Evolutionary conservation across 2,329 filamentous ascomycete species (phyloP).

Genomic region (Phialophora chinensis): DNA sequence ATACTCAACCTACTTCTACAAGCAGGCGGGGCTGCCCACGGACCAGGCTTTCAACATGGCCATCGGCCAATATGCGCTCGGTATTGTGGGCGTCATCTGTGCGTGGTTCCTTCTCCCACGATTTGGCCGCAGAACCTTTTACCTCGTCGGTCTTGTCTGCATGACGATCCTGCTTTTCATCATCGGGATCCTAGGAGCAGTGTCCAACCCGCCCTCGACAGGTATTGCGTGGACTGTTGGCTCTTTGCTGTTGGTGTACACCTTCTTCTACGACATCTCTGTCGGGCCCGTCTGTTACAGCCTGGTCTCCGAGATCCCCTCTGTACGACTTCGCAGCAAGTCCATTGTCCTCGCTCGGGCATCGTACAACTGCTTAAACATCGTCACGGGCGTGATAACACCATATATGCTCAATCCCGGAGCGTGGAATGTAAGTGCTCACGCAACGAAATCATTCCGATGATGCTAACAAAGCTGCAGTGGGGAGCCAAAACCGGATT

Average conservation of each 20-base stretch:
- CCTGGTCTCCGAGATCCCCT: conserved; percentile 59
- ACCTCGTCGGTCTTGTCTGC: conserved; percentile 43
- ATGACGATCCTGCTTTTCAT: conserved; percentile 41
- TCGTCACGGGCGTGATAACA: conserved; percentile 41
- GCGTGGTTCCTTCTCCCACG: conserved; percentile 54
- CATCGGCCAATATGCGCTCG: conserved; percentile 68
- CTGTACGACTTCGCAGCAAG: conserved; percentile 60
- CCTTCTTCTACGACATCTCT: conserved; percentile 60
- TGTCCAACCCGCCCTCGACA: conserved; percentile 38
- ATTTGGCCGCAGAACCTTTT: conserved; percentile 49
- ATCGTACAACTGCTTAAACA: conserved; percentile 53
- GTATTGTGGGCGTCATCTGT: conserved; percentile 56
- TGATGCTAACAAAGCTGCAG: conserved; percentile 44
- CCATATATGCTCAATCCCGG: conserved; percentile 41
- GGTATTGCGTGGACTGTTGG: conserved; percentile 47
- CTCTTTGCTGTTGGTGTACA: conserved; percentile 59
- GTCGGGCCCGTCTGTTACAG: conserved; percentile 62
- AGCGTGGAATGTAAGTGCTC: conserved; percentile 45
- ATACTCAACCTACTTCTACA: conserved; percentile 55
- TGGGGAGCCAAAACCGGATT: conserved; percentile 13
- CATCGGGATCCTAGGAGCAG: conserved; percentile 37
- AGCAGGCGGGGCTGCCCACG: conserved; percentile 45
- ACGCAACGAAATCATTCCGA: conserved; percentile 45
- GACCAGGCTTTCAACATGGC: conserved; percentile 46
- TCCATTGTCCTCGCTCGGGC: conserved; percentile 60